A percentile compares a stretch with the other conserved stretches of the same genome.
phyloP scores from a whole-genome alignment of 352 stramenopile genomes.

The Phytophthora sp. region DNA sequence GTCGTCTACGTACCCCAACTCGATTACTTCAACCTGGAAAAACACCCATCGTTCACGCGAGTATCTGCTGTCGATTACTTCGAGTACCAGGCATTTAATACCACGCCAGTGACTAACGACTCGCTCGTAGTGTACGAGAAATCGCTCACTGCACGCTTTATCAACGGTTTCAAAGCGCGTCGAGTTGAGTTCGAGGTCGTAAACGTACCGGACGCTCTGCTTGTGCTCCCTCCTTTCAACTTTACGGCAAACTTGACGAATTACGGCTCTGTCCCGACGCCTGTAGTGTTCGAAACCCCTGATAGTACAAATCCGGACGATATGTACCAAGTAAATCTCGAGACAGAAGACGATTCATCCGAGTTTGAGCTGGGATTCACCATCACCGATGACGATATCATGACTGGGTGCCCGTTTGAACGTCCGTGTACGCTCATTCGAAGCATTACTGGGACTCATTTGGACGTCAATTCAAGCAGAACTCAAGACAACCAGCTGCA shows the following conservation, averaged over 20 bases:
- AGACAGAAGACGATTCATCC: constrained; percentile 41
- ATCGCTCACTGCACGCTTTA: constrained; percentile 16
- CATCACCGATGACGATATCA: constrained; percentile 60
- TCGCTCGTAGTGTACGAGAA: constrained; percentile 21
- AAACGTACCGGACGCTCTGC: constrained; percentile 50
- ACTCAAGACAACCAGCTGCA: constrained; percentile 21
- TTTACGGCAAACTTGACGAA: constrained; percentile 38
- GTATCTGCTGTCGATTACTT: constrained; percentile 36
- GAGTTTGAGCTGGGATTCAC: constrained; percentile 52
- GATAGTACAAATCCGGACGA: constrained; percentile 40
- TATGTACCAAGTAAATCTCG: constrained; percentile 55
- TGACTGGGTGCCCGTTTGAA: constrained; percentile 53
- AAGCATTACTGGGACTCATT: constrained; percentile 37
- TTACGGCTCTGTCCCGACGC: constrained; percentile 31
- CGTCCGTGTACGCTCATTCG: constrained; percentile 52
- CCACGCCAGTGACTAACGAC: constrained; percentile 2
- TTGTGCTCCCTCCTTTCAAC: constrained; percentile 51
- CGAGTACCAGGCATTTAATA: constrained; percentile 41
- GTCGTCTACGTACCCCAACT: constrained; percentile 55
- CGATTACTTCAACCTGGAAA: constrained; percentile 60
- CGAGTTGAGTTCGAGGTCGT: constrained; percentile 61
- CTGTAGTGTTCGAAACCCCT: constrained; percentile 63
- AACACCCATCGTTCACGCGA: neutral
- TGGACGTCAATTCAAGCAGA: constrained; percentile 32
- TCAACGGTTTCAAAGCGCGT: constrained; percentile 21